A percentile compares a stretch with the other conserved stretches of the same genome.
Evolutionary conservation across 768 basidiomycete species (phyloP).

Genomic region (Suillus alpinus): DNA sequence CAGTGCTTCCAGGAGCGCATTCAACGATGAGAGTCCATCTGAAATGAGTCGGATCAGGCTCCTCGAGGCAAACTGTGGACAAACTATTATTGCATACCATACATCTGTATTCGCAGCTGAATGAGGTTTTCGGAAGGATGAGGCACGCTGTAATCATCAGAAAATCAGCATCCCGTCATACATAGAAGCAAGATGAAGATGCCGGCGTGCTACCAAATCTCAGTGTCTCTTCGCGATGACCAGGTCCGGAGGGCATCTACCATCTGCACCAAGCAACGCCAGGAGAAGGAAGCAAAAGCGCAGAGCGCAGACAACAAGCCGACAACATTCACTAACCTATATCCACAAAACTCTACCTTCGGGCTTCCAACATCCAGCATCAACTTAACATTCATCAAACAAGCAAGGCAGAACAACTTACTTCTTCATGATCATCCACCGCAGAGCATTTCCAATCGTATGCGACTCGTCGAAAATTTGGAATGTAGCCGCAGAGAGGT

Average conservation of each 20-base stretch:
- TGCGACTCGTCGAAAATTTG: constrained; percentile 22
- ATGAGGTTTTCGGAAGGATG: constrained; percentile 98
- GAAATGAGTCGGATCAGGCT: not conserved
- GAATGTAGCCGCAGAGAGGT: constrained; percentile 87
- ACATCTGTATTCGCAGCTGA: constrained; percentile 99
- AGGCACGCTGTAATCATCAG: constrained; percentile 40
- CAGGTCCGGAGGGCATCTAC: not conserved
- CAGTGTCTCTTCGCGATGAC: not conserved
- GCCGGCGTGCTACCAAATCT: not conserved
- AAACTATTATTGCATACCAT: constrained; percentile 58
- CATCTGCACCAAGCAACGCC: constrained; percentile 12
- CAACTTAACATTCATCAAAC: not conserved
- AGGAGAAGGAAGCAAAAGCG: not conserved
- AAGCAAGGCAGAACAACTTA: constrained; percentile 37
- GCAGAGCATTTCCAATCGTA: constrained; percentile 79
- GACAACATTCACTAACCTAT: constrained; percentile 57
- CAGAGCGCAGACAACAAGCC: not conserved
- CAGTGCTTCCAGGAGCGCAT: constrained; percentile 75
- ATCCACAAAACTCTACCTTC: constrained; percentile 97
- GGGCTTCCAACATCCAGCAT: constrained; percentile 54
- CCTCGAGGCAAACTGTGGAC: not conserved
- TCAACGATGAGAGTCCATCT: constrained; percentile 88
- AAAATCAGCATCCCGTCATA: not conserved
- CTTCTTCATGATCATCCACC: constrained; percentile 99
- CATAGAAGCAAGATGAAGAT: not conserved